These are phyloP conservation scores for Baorangia bicolor DNA, from an alignment of 768 basidiomycete genomes.

Conservation along the genomic window DNA sequence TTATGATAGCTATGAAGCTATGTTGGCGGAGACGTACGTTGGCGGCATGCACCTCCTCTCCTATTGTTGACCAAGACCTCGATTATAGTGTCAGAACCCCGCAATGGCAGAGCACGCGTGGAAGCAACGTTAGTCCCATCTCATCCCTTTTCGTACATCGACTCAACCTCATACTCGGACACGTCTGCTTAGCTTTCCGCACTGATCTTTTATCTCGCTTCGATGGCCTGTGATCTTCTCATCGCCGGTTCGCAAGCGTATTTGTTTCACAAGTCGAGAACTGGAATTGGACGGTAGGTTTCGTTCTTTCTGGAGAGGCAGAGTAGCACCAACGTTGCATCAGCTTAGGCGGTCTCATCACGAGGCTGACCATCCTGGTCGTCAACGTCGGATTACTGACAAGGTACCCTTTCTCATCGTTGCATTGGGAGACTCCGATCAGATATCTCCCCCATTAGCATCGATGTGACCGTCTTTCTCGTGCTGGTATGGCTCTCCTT, in stretches of 20 bases:
- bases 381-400: slow-evolving; percentile 37
- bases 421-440: not conserved
- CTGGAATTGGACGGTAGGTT: slow-evolving; percentile 29
- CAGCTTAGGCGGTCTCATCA: slow-evolving; percentile 34
- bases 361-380: slow-evolving; percentile 33
- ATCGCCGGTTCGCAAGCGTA: slow-evolving; percentile 36
- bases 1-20: slow-evolving; percentile 21
- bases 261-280: slow-evolving; percentile 32
- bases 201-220: slow-evolving; percentile 32
- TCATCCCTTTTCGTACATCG: not conserved
- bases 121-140: slow-evolving; percentile 29
- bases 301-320: not conserved
- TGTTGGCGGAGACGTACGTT: slow-evolving; percentile 34
- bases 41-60: not conserved
- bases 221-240: slow-evolving; percentile 34
- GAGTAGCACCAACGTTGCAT: not conserved
- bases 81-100: slow-evolving; percentile 27
- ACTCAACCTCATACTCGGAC: not conserved
- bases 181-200: slow-evolving; percentile 26
- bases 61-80: not conserved
- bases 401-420: slow-evolving; percentile 21
- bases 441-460: slow-evolving; percentile 14
- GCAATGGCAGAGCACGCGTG: slow-evolving; percentile 33
- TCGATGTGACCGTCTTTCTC: slow-evolving; percentile 30
- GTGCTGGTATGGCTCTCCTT: slow-evolving; percentile 17